Evolutionary conservation across 768 basidiomycete species (phyloP), one percentile per base, ranked within the genome.

Genomic region (Mycena amicta): DNA sequence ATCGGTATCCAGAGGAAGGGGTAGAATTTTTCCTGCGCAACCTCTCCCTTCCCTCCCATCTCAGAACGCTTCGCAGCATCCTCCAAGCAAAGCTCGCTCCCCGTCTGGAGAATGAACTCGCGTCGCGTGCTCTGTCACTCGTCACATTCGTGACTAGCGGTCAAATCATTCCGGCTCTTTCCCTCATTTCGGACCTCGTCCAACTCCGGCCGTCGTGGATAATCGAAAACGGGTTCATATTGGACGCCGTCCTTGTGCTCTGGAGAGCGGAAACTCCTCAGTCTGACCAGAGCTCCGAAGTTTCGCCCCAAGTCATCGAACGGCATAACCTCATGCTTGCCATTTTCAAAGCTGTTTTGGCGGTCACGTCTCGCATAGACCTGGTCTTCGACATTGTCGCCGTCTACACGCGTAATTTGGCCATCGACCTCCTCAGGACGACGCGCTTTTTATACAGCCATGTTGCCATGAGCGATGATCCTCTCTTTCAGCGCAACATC

Each of bases 401-500:
- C 12, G 75, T 94, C 47, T 98, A 88, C 74, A 86, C 88, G 25
- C 87, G 89, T 62, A 83, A 87, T 59, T 81, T 92, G 11, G 87
- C 91, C 4, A 85, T 95, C 71, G 95, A 98, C 68, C 77, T 92
- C 18, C 83, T 92, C 28, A 83, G 79, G 40, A 78, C 91, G 18
- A 87, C 90, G 0, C 87, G 88, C 55, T 98, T 97, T 78, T 82
- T 99, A 3, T 96, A 94, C 67, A 77, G 81, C 13, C 90, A 93
- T 66, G 90, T 95, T 26, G 92, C 94, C 2, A 74, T 90, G 50
- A 89, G 82, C 67, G 77, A 85, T 25, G 84, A 89, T 62, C 69
- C 83, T 22, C 74, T 82, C 46, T 91, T 84, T 73, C 91, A 90
- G 39, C 85, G 92, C n/a, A 91, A 90, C 55, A 75, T 97, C 47